These are phyloP conservation scores for Fraxinus pennsylvanica DNA, from an alignment of 257 asterid species.

Conservation along the genomic window DNA sequence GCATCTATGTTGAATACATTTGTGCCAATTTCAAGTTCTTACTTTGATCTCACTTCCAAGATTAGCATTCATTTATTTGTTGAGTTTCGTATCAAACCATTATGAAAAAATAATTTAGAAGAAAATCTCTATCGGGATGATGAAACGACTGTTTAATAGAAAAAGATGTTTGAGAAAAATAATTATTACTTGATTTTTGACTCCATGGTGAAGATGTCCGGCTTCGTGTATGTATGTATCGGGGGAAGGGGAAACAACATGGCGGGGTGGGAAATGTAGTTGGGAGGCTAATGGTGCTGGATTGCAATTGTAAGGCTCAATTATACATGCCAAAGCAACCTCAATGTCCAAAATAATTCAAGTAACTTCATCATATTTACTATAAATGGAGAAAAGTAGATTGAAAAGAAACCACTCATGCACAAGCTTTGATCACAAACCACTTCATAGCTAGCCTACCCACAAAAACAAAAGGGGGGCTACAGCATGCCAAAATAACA, in stretches of 20 bases:
- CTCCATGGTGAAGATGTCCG: too few relatives aligned
- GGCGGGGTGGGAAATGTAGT: background rate
- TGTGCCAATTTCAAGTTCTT: too few relatives aligned
- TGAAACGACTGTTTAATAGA: too few relatives aligned
- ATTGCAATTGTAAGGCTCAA: background rate
- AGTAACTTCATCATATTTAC: background rate
- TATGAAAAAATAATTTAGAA: too few relatives aligned
- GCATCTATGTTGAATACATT: too few relatives aligned
- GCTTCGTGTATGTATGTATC: too few relatives aligned
- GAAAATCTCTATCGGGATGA: background rate
- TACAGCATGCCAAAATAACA: background rate
- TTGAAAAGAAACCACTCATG: background rate
- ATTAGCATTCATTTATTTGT: too few relatives aligned
- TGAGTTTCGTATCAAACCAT: too few relatives aligned
- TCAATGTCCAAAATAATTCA: background rate
- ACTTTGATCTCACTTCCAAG: too few relatives aligned
- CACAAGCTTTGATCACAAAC: slow-evolving; percentile 3
- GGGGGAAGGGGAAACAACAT: too few relatives aligned
- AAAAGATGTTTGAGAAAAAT: too few relatives aligned
- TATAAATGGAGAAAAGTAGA: background rate
- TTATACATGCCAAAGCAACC: background rate
- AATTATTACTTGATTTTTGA: too few relatives aligned
- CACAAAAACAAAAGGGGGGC: background rate
- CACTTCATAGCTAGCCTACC: background rate
- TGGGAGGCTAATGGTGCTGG: background rate